Percentiles rank a stretch among this genome's conserved stretches.
These are phyloP conservation scores for Coemansia sp. DNA, from an alignment of 192 early-diverging fungal genomes.

Conservation along the genomic window DNA sequence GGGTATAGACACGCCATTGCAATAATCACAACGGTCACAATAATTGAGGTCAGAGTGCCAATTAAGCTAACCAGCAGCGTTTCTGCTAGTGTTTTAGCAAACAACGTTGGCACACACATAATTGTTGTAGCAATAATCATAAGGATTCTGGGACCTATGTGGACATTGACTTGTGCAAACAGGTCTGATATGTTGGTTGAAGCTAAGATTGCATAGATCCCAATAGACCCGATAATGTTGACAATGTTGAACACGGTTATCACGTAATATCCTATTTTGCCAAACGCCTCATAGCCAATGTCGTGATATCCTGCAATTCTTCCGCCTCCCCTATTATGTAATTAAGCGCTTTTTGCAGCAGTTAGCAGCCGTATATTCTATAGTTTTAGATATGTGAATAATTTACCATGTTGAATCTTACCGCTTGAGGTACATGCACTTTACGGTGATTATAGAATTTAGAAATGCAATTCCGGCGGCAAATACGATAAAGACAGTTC, in stretches of 20 bases:
- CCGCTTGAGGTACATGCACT: slow-evolving; percentile 50
- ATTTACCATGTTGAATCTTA: slow-evolving; percentile 20
- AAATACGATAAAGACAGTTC: slow-evolving; percentile 33
- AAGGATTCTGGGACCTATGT: slow-evolving; percentile 31
- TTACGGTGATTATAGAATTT: slow-evolving; percentile 29
- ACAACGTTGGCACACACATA: slow-evolving; percentile 64
- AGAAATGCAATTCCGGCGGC: slow-evolving; percentile 30
- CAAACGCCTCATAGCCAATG: slow-evolving; percentile 46
- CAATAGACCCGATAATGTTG: slow-evolving; percentile 45
- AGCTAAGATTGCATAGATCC: slow-evolving; percentile 41
- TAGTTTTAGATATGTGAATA: background rate
- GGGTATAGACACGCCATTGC: slow-evolving; percentile 49
- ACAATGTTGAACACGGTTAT: slow-evolving; percentile 45
- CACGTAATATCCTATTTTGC: slow-evolving; percentile 36
- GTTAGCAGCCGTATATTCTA: background rate
- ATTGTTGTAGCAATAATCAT: slow-evolving; percentile 52
- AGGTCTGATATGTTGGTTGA: slow-evolving; percentile 42
- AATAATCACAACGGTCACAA: slow-evolving; percentile 60
- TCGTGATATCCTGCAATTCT: slow-evolving; percentile 42
- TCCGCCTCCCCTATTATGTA: slow-evolving; percentile 37
- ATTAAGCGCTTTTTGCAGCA: background rate
- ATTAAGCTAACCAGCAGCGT: slow-evolving; percentile 66
- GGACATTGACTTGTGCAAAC: slow-evolving; percentile 28
- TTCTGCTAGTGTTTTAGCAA: slow-evolving; percentile 72
- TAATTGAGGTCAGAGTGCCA: slow-evolving; percentile 63